Evolutionary conservation across 1,284 basidiomycete species (phyloP), one percentile per base, ranked within the genome.

Genomic region (Rhodotorula sp.): DNA sequence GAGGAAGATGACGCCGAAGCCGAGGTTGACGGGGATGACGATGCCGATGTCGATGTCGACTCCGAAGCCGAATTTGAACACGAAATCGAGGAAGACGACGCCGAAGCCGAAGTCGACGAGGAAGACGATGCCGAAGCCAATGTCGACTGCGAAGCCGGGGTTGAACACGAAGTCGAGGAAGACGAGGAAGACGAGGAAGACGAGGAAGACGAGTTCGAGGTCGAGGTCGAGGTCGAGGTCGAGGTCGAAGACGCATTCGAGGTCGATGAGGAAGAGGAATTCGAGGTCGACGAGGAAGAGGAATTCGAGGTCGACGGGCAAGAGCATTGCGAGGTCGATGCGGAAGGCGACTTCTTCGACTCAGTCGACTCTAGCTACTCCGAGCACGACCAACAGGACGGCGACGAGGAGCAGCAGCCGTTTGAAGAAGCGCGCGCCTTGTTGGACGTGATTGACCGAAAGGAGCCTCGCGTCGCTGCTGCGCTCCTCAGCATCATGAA

Each of bases 391-490:
- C 39, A 43, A 43, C 39, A 43, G 39, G 39, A 43, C 12, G 39
- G 39, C 39, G 10, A 43, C 39, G 39, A 14, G 1, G 39, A 12
- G 10, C 39, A 43, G 39, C 39, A 43, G 39, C 39, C 39, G 39
- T 43, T 43, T 14, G 39, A 43, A 43, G 39, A 43, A 43, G 39
- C 39, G 39, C 39, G 39, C 8, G 39, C 39, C 39, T 14, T 43
- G 10, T 14, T 43, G 39, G 39, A 43, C 39, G 10, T 14, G 39
- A 43, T 43, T 8, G 39, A 43, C 39, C 39, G 10, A 10, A 43
- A 43, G 39, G 14, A 57, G 51, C 7, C 63, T 49, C 29, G 61
- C 51, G 5, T 62, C 61, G 61, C 61, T 51, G 23, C 61, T 34
- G 3, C 39, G 23, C 10, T 34, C 46, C 29, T 65, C 56, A 10